Conservation (phyloP, 1,139 yeast species). For the Protomyces gravidus region DNA sequence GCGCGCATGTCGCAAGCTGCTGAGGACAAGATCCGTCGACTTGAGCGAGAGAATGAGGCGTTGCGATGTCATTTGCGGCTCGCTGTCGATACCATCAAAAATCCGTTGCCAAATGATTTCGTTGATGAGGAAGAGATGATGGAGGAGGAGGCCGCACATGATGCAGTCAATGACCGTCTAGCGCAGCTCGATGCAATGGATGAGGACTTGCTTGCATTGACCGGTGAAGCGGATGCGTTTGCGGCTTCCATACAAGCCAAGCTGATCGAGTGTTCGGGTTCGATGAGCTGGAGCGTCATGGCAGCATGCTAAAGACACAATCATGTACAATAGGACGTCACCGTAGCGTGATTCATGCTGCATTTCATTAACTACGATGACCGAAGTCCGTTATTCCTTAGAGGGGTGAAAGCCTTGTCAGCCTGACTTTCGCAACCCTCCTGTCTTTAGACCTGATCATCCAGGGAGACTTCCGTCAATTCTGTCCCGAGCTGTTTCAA, state of each 20-base stretch:
- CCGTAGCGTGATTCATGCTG: too few species aligned
- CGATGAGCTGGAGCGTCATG: not conserved
- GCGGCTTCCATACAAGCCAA: not conserved
- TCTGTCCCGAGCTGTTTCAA: not conserved
- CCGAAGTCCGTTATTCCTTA: too few species aligned
- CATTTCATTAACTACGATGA: too few species aligned
- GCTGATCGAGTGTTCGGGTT: not conserved
- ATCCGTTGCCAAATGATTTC: conserved; percentile 23
- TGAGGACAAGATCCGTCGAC: conserved; percentile 13
- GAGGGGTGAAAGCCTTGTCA: too few species aligned
- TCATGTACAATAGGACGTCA: too few species aligned
- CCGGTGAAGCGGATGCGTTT: not conserved
- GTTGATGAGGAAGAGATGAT: not conserved
- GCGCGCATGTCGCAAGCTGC: conserved; percentile 8
- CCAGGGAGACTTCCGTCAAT: not conserved
- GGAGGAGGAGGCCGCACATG: not conserved
- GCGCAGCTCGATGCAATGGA: conserved; percentile 4
- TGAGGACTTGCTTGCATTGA: conserved; percentile 1
- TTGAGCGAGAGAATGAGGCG: conserved; percentile 28
- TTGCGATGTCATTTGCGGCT: conserved; percentile 27
- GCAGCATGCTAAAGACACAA: not conserved
- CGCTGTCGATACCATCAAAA: conserved; percentile 28
- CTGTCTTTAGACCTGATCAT: not conserved
- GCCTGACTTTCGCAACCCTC: too few species aligned
- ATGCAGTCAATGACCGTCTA: not conserved